Evolutionary conservation across 1,284 basidiomycete genomes (phyloP).

Genomic region (Ustilago shanxiensis): DNA sequence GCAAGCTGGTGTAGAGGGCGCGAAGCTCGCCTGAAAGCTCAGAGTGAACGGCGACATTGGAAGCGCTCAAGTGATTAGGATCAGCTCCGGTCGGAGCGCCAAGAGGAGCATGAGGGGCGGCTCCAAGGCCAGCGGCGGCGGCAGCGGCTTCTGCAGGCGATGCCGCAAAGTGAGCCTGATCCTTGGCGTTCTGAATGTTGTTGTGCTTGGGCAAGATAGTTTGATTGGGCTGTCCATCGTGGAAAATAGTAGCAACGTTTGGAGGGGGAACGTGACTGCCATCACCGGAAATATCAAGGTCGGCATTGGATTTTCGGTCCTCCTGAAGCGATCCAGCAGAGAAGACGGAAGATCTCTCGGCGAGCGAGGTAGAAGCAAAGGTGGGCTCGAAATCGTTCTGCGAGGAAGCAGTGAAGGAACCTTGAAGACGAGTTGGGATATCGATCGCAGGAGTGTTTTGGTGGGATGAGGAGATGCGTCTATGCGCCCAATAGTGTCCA

Average conservation of each 20-base stretch:
- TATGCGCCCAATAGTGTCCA: slow-evolving; percentile 55
- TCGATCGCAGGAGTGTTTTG: slow-evolving; percentile 36
- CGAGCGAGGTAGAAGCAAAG: slow-evolving; percentile 39
- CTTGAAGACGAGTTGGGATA: slow-evolving; percentile 36
- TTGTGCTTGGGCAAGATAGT: slow-evolving; percentile 26
- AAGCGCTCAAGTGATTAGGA: slow-evolving; percentile 19
- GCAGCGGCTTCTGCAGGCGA: slow-evolving; percentile 61
- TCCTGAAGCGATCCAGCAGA: slow-evolving; percentile 37
- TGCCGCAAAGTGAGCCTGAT: slow-evolving; percentile 45
- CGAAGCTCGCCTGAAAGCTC: slow-evolving; percentile 63
- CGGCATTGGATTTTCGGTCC: slow-evolving; percentile 44
- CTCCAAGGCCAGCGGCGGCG: slow-evolving; percentile 55
- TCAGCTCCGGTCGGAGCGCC: slow-evolving; percentile 15
- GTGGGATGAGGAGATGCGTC: slow-evolving; percentile 47
- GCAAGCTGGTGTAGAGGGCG: slow-evolving; percentile 61
- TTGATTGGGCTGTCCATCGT: slow-evolving; percentile 16
- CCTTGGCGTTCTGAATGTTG: slow-evolving; percentile 23
- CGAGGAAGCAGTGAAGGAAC: slow-evolving; percentile 39
- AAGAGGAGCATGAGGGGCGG: slow-evolving; percentile 33
- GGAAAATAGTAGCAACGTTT: slow-evolving; percentile 48
- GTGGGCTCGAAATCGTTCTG: slow-evolving; percentile 47
- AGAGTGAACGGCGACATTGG: slow-evolving; percentile 48
- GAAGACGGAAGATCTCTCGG: slow-evolving; percentile 43
- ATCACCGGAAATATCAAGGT: slow-evolving; percentile 50
- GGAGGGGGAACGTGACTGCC: slow-evolving; percentile 48